These are phyloP conservation scores for Lactarius akahatsu DNA, from an alignment of 768 basidiomycete species.

Conservation along the genomic window DNA sequence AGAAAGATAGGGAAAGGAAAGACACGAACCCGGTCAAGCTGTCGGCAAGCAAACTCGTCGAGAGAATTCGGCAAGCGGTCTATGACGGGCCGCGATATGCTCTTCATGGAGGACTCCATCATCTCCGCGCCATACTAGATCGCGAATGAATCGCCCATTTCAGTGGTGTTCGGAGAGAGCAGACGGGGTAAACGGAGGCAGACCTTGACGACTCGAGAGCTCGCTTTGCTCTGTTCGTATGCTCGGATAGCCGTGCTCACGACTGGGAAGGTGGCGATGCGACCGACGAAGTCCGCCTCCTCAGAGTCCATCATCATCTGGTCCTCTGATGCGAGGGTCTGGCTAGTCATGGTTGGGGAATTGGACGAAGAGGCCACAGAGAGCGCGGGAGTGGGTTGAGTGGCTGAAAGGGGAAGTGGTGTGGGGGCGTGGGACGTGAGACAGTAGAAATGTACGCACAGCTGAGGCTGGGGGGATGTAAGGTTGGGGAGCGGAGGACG, in stretches of 20 bases:
- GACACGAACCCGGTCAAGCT: conserved; percentile 72
- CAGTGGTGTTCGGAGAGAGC: neutral
- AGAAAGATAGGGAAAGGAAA: conserved; percentile 2
- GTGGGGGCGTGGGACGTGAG: neutral
- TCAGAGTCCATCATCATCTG: conserved; percentile 30
- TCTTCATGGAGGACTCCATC: conserved; percentile 80
- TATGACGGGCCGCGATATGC: conserved; percentile 79
- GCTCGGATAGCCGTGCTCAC: conserved; percentile 69
- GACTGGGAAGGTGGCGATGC: conserved; percentile 69
- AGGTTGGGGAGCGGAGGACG: conserved; percentile 3
- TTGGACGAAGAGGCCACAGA: conserved; percentile 36
- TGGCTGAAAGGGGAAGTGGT: conserved; percentile 30
- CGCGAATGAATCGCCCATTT: conserved; percentile 8
- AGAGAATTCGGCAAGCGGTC: conserved; percentile 72
- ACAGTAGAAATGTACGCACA: conserved; percentile 30
- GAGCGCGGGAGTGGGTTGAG: conserved; percentile 40
- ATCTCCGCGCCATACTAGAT: conserved; percentile 81
- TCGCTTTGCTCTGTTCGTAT: conserved; percentile 82
- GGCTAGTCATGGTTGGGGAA: conserved; percentile 36
- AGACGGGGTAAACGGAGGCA: conserved; percentile 19
- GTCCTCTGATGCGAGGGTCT: conserved; percentile 31
- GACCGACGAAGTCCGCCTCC: conserved; percentile 44
- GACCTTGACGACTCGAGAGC: conserved; percentile 84
- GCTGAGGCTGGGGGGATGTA: conserved; percentile 30
- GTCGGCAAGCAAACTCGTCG: conserved; percentile 87